Conservation (phyloP, 257 asterid species). For the Solanum gandarillasii region DNA sequence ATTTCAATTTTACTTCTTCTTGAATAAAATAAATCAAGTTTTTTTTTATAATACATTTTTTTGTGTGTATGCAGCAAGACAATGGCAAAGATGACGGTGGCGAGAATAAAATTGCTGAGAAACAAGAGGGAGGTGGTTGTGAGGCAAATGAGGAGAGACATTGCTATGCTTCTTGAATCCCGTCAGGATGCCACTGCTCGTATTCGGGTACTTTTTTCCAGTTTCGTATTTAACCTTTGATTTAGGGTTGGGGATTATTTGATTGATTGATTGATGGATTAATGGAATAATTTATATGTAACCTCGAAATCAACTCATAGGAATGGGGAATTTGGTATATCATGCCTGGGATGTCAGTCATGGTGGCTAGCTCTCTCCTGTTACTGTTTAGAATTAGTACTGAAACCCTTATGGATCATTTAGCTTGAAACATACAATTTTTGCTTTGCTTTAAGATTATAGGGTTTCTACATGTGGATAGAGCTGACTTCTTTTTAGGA, state of each 20-base stretch:
- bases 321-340: background rate
- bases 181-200: constrained; percentile 92
- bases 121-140: constrained; percentile 92
- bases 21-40: background rate
- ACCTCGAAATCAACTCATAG: background rate
- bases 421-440: background rate
- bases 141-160: constrained; percentile 93
- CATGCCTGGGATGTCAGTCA: background rate
- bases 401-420: background rate
- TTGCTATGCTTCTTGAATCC: constrained; percentile 84
- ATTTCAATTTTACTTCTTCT: background rate
- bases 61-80: constrained; percentile 48
- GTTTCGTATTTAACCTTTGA: background rate
- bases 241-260: background rate
- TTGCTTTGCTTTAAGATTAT: background rate
- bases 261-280: background rate
- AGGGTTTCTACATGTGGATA: background rate
- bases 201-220: constrained; percentile 38
- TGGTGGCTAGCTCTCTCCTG: background rate
- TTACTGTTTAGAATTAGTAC: background rate
- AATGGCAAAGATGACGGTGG: constrained; percentile 94
- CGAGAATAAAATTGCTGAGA: constrained; percentile 87
- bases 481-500: background rate
- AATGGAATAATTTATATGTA: background rate
- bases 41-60: background rate